These are phyloP conservation scores for Clonostachys solani DNA, from an alignment of 2,329 filamentous ascomycete species.

Conservation along the genomic window DNA sequence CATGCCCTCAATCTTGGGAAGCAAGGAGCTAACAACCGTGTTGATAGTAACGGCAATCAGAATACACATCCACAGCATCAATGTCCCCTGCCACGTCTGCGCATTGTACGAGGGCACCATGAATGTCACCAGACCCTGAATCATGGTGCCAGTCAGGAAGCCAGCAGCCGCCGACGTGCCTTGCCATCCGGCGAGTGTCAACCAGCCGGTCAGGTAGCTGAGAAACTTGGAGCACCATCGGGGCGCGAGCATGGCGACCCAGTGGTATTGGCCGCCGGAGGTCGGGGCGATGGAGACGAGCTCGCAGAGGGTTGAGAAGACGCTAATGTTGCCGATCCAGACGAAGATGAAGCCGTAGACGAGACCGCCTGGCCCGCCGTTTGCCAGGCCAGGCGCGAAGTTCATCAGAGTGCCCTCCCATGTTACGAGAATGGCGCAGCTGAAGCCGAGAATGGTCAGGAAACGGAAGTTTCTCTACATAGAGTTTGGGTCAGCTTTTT, in stretches of 20 bases:
- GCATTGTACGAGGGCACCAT: conserved; percentile 31
- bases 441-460: conserved; percentile 16
- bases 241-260: conserved; percentile 50
- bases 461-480: conserved; percentile 12
- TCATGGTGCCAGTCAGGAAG: conserved; percentile 36
- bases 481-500: not conserved
- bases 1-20: conserved; percentile 45
- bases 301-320: conserved; percentile 39
- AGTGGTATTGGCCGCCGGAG: conserved; percentile 54
- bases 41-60: conserved; percentile 44
- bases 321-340: conserved; percentile 28
- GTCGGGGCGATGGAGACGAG: conserved; percentile 52
- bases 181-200: conserved; percentile 40
- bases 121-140: conserved; percentile 35
- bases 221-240: conserved; percentile 42
- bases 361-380: conserved; percentile 25
- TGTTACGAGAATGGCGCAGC: conserved; percentile 16
- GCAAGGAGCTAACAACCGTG: conserved; percentile 33
- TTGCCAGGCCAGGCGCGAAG: conserved; percentile 14
- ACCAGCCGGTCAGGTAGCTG: conserved; percentile 46
- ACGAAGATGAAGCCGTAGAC: conserved; percentile 41
- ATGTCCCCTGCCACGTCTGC: conserved; percentile 40
- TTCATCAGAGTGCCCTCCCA: conserved; percentile 18
- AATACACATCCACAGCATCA: conserved; percentile 43
- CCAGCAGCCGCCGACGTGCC: conserved; percentile 29